Evolutionary conservation across 192 early-diverging fungal genomes (phyloP), one percentile per base, ranked within the genome.

Genomic region (Rhizophagus prolifer): DNA sequence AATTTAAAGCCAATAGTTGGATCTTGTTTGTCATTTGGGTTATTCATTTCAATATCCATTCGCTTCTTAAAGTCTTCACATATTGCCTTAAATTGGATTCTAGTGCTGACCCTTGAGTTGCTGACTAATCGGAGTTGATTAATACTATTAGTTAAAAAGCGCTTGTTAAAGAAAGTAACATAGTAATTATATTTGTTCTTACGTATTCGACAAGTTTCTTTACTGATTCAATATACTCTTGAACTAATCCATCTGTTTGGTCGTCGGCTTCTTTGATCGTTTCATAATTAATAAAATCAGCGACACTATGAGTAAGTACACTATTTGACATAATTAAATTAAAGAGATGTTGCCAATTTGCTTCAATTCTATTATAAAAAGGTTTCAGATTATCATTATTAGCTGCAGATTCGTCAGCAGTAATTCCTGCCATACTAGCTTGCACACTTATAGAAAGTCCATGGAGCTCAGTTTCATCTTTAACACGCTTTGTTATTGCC

Each of bases 311-410:
- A 12, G 59, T 5, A 61, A 61, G 16, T 16, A 61, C 9, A 8
- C 59, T 61, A 61, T n/a, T 61, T 9, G 59, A 26, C 59, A 61
- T 61, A 25, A 61, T 61, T 61, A 21, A 3, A 9, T 16, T 61
- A 61, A 61, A 61, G 1, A 61, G 59, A 61, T 9, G 10, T 61
- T 61, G 2, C 59, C 59, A 61, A n/a, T 61, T n/a, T 61, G 16
- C 59, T 61, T 61, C 59, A 61, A 61, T 26, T 8, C 59, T 21
- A 61, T 61, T 61, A 3, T 61, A n/a, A 61, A 61, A 61, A 61
- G 59, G 59, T 0, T 25, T 26, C 59, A 61, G 0, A 9, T n/a
- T 61, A 4, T 26, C 23, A 21, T 60, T 61, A 25, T 61, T n/a
- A 25, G 23, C 23, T 23, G 1, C n/a, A 59, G n/a, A 59, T 59